These are phyloP conservation scores for Isoetes taiwanensis DNA, from an alignment of 75 land plant species.

Conservation along the genomic window DNA sequence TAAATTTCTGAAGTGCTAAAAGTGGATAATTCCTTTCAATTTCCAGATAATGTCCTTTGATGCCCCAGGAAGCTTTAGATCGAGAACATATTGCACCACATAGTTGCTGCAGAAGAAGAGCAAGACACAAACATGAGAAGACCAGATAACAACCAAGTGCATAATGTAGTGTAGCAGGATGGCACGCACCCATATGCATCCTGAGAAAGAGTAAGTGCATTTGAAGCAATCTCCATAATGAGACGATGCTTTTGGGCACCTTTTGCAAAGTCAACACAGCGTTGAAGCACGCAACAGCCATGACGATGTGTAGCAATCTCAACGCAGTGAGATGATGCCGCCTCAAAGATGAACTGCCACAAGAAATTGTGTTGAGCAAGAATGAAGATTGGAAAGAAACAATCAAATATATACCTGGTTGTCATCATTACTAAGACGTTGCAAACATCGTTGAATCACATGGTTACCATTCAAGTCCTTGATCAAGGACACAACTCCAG, in stretches of 20 bases:
- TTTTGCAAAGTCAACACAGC: background rate
- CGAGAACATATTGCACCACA: slow-evolving; percentile 5
- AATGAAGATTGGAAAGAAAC: background rate
- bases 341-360: background rate
- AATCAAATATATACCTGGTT: background rate
- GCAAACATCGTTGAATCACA: background rate
- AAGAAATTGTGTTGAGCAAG: background rate
- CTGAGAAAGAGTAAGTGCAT: background rate
- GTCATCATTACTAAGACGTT: background rate
- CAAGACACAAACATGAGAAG: background rate
- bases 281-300: slow-evolving; percentile 6
- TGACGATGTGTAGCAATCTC: background rate
- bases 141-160: background rate
- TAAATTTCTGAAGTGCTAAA: background rate
- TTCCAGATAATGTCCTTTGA: background rate
- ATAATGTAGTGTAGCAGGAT: background rate
- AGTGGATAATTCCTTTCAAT: background rate
- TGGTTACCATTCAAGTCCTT: background rate
- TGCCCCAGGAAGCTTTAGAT: background rate
- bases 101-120: slow-evolving; percentile 2
- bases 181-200: background rate
- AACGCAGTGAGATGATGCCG: background rate
- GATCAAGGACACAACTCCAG: background rate
- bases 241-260: background rate
- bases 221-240: background rate